Conservation (phyloP, 345 rosid species). For the Toxicodendron radicans region DNA sequence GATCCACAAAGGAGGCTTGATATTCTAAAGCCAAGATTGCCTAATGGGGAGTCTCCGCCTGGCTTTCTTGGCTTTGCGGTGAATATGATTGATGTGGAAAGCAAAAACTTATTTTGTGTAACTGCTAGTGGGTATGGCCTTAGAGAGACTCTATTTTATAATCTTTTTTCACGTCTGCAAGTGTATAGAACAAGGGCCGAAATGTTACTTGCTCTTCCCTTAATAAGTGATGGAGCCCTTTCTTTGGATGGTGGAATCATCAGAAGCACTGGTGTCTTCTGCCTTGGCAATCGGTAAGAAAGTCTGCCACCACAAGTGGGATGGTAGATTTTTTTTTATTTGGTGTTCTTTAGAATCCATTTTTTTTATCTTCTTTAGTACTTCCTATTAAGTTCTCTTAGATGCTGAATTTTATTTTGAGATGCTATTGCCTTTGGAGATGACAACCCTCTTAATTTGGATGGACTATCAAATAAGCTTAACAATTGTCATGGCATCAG, state of each 20-base stretch:
- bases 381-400: constrained; percentile 3
- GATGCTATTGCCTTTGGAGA: constrained; percentile 15
- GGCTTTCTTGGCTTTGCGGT: constrained; percentile 95
- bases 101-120: constrained; percentile 49
- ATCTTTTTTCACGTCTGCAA: constrained; percentile 71
- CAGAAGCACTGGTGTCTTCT: constrained; percentile 59
- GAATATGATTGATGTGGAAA: constrained; percentile 76
- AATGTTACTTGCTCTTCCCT: constrained; percentile 72
- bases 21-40: constrained; percentile 73
- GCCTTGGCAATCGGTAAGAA: constrained; percentile 66
- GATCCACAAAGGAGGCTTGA: constrained; percentile 89
- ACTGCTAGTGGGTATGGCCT: constrained; percentile 72
- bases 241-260: constrained; percentile 96
- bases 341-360: neutral
- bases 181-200: constrained; percentile 78
- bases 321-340: constrained; percentile 1
- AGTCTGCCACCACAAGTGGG: constrained; percentile 1
- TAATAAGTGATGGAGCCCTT: constrained; percentile 82
- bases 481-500: neutral
- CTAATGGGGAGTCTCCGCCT: constrained; percentile 70
- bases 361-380: constrained; percentile 9
- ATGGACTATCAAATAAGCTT: constrained; percentile 3
- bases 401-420: neutral
- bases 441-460: neutral
- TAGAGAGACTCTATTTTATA: constrained; percentile 89